Base-by-base conservation (phyloP, 2,329 filamentous ascomycete genomes). In the Aspergillus texensis region DNA sequence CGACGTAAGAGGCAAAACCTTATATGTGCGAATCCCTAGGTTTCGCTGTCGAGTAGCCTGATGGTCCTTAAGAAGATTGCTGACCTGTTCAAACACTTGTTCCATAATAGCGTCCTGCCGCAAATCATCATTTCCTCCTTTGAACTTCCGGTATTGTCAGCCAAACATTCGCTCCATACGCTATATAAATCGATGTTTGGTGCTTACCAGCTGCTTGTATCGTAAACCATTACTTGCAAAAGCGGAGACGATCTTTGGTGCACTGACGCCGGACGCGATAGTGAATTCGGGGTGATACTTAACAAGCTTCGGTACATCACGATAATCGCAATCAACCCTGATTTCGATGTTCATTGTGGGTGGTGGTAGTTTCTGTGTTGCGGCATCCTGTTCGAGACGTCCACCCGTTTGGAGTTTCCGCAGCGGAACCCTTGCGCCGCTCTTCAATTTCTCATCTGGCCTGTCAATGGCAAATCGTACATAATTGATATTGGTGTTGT, bases 91-190 rank as follows among this genome's bases (percentile, higher is more conserved):
- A 76, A 99, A 99, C 1, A 99, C 95, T 79, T 99, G 95, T 78
- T 99, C 96, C 96, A 99, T 99, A 82, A 89, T 99, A 52, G 94
- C 93, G 73, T 99, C 95, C 80, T 99, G 95, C 10, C 96, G 91
- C 14, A 99, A 85, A 75, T 99, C 94, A 76, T 99, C 95, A 73
- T 94, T 94, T 21, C 95, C 94, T 66, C 93, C 93, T 83, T 99
- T 99, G 75, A 97, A 89, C 83, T 88, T 67, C 63, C 57, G 60
- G 63, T 50, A 58, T 30, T 30, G 60, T 71, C 53, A 72, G 65
- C 39, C 12, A 12, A 9, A 32, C 19, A n/a, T 21, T 32, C 28
- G 48, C 5, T n/a, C 16, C 28, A 52, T 32, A 52, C 16, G 10
- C 12, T 16, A 34, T 26, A 32, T 12, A 19, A n/a, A 21, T n/a